phyloP scores from a whole-genome alignment of 73 alveolate species.

The Paramecium tetraurelia region DNA sequence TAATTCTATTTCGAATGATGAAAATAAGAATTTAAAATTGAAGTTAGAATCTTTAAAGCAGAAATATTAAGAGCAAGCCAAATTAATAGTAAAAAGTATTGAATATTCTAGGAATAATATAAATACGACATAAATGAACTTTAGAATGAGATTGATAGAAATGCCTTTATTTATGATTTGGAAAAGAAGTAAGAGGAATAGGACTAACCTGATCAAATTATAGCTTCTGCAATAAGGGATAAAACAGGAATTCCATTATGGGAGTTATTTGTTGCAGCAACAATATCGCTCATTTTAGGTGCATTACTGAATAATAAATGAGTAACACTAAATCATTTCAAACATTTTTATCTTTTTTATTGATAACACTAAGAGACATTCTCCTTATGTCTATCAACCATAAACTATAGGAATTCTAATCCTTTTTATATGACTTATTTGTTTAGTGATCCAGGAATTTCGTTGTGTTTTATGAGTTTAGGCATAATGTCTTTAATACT shows the following conservation, averaged over 20 bases:
- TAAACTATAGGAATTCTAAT: background rate
- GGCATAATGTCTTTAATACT: background rate
- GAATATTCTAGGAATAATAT: background rate
- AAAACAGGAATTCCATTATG: background rate
- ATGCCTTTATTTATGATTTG: background rate
- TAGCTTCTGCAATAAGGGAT: background rate
- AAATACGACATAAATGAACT: background rate
- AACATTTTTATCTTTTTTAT: background rate
- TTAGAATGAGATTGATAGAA: background rate
- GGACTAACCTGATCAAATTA: background rate
- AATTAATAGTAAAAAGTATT: background rate
- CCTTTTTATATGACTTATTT: background rate
- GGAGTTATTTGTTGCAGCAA: background rate
- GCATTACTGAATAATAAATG: background rate
- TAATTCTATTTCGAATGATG: background rate
- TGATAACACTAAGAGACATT: background rate
- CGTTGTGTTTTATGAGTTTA: background rate
- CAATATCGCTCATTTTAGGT: background rate
- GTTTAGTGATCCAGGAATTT: background rate
- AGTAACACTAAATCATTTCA: background rate
- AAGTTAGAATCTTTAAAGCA: background rate
- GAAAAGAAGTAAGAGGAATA: background rate
- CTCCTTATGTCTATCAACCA: background rate
- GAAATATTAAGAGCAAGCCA: background rate
- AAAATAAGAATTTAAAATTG: background rate